A percentile compares a stretch with the other conserved stretches of the same genome.
phyloP scores from a whole-genome alignment of 2,329 filamentous ascomycete genomes.

The Stachybotrys echinatus region DNA sequence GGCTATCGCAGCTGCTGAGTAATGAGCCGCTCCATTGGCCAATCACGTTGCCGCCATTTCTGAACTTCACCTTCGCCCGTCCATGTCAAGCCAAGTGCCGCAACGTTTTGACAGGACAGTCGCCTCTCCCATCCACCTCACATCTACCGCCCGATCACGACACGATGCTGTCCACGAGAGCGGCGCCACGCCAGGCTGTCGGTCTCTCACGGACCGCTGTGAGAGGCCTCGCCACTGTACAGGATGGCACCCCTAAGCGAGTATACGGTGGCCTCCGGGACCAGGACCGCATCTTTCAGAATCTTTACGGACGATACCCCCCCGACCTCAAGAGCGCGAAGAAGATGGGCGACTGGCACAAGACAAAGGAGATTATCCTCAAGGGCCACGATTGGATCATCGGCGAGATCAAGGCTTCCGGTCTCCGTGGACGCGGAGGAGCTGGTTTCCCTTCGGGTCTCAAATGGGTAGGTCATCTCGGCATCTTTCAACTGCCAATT shows the following conservation, averaged over 20 bases:
- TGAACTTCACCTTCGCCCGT: conserved; percentile 25
- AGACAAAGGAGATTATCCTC: conserved; percentile 95
- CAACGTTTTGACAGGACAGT: conserved; percentile 15
- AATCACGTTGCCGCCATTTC: conserved; percentile 34
- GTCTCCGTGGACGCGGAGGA: conserved; percentile 90
- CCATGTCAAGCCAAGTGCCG: conserved; percentile 27
- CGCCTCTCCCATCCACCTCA: conserved; percentile 19
- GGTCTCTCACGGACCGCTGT: conserved; percentile 38
- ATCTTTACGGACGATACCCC: conserved; percentile 90
- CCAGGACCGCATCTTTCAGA: conserved; percentile 98
- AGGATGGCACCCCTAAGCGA: conserved; percentile 65
- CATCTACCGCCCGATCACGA: conserved; percentile 24
- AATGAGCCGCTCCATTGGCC: conserved; percentile 27
- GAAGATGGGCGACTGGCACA: conserved; percentile 99
- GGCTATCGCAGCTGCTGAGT: conserved; percentile 25
- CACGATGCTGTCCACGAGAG: conserved; percentile 40
- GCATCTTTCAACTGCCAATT: conserved; percentile 3
- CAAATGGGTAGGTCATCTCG: conserved; percentile 77
- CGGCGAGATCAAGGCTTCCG: conserved; percentile 92
- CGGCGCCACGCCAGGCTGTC: conserved; percentile 32
- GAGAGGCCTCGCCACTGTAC: conserved; percentile 76
- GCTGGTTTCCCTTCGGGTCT: conserved; percentile 96
- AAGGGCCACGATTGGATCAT: conserved; percentile 99
- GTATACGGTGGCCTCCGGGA: conserved; percentile 85
- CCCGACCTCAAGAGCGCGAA: conserved; percentile 88